Base-by-base conservation (phyloP, 2,329 filamentous ascomycete genomes). In the Aspergillus felis region DNA sequence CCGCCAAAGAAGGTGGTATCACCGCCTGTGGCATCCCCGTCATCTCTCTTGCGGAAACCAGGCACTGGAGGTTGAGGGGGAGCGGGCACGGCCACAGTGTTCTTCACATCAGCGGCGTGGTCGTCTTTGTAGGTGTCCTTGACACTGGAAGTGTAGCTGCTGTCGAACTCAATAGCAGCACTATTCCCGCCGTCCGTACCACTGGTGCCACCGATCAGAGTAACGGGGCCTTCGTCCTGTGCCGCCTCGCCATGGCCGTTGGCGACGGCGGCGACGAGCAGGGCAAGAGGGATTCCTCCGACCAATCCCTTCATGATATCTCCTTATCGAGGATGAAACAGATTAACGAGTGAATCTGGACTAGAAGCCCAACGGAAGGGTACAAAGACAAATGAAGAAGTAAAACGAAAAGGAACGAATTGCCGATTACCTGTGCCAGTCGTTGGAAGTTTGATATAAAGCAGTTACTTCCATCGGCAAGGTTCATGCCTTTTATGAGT, bases 231-330 rank as follows among this genome's bases (percentile, higher is more conserved):
- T 57, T 50, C n/a, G 24, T 49, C 44, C 32, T 55, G 47, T 25
- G 7, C 24, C 1, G 0, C n/a, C 3, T 20, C 46, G 3, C 22
- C 53, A 7, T 17, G 14, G 51, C 44, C 53, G 25, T 46, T 41
- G 44, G 42, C 44, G 29, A 28, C 46, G 17, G 69, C 66, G 14
- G 69, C 68, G 50, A 67, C 20, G 53, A 75, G 59, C 20, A 74
- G 60, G 50, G 73, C 73, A 20, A 75, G 58, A 4, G 73, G 70
- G 48, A 75, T 69, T 52, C 71, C 72, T 48, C 64, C 68, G 29
- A 69, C 63, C 49, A 74, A 65, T 49, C 67, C 69, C 68, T 75
- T 75, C 73, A 75, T 75, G 14, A 53, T 67, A 61, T 12, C 10
- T n/a, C 14, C 20, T 25, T 25, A 27, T 14, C 6, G 5, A 20